A percentile compares a stretch with the other conserved stretches of the same genome.
phyloP scores from a whole-genome alignment of 2,329 filamentous ascomycete genomes.

The Neocatenulostroma microsporum region DNA sequence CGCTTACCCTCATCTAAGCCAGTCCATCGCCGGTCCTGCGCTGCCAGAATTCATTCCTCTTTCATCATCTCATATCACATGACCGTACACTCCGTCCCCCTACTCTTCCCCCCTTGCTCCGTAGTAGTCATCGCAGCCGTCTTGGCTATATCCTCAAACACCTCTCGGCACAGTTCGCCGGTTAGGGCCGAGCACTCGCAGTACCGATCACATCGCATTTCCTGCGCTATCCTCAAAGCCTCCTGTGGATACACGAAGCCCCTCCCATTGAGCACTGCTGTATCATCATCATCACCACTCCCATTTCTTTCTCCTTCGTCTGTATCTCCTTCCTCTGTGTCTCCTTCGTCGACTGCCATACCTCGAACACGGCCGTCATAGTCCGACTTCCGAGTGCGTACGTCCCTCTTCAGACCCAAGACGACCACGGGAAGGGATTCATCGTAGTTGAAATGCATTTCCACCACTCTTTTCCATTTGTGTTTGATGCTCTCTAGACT shows the following conservation, averaged over 20 bases:
- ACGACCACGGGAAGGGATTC: constrained; percentile 51
- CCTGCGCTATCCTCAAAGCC: constrained; percentile 45
- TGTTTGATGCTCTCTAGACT: constrained; percentile 43
- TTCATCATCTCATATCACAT: too few species aligned
- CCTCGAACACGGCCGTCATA: constrained; percentile 22
- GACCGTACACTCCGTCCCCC: constrained; percentile 16
- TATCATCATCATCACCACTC: constrained; percentile 17
- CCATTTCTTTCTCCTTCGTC: constrained; percentile 16
- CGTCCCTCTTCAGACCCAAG: constrained; percentile 52
- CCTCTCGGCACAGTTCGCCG: constrained; percentile 49
- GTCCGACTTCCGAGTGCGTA: constrained; percentile 42
- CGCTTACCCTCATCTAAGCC: too few species aligned
- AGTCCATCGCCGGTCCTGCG: too few species aligned
- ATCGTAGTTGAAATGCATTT: constrained; percentile 46
- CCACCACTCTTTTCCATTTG: constrained; percentile 38
- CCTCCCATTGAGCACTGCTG: constrained; percentile 27
- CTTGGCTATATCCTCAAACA: constrained; percentile 53
- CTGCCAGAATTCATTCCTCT: too few species aligned
- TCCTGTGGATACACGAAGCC: constrained; percentile 46
- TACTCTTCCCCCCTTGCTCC: constrained; percentile 38
- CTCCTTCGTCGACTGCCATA: background rate
- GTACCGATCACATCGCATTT: constrained; percentile 54
- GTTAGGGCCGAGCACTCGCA: constrained; percentile 56
- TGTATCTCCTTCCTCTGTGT: constrained; percentile 16
- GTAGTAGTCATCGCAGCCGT: constrained; percentile 53